phyloP scores from a whole-genome alignment of 495 filamentous ascomycete species.

The Ramalina intermedia region DNA sequence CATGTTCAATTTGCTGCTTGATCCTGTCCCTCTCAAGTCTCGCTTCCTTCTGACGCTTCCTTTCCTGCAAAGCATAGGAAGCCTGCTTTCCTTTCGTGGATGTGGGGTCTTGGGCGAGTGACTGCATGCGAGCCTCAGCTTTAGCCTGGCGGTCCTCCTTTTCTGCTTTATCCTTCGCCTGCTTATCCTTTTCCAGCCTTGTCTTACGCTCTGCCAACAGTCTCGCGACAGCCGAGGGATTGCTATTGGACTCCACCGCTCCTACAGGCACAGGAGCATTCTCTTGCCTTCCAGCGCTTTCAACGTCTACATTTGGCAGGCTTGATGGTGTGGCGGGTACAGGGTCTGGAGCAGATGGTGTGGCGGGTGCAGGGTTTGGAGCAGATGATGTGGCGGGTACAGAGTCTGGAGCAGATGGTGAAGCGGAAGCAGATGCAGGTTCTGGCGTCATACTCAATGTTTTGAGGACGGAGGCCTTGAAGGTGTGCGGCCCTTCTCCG shows the following conservation, averaged over 20 bases:
- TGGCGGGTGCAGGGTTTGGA: not conserved
- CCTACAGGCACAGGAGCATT: not conserved
- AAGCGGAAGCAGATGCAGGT: not conserved
- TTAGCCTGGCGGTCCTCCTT: slow-evolving; percentile 13
- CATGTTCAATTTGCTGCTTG: slow-evolving; percentile 47
- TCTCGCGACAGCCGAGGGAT: slow-evolving; percentile 8
- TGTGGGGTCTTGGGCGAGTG: slow-evolving; percentile 1
- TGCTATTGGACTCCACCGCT: not conserved
- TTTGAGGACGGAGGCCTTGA: slow-evolving; percentile 12
- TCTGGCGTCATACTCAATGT: slow-evolving; percentile 1
- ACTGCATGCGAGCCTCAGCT: slow-evolving; percentile 13
- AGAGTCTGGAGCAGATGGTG: not conserved
- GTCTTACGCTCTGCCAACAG: slow-evolving; percentile 14
- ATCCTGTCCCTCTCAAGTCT: slow-evolving; percentile 46
- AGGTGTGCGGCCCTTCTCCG: slow-evolving; percentile 15
- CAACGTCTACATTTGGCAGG: not conserved
- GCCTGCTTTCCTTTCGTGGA: slow-evolving; percentile 16
- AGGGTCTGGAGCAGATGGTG: not conserved
- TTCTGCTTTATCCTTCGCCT: slow-evolving; percentile 22
- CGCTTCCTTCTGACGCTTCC: slow-evolving; percentile 37
- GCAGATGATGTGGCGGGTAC: not conserved
- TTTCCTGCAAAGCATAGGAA: slow-evolving; percentile 34
- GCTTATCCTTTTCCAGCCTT: slow-evolving; percentile 17
- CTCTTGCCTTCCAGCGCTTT: not conserved
- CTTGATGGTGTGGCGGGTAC: not conserved